Evolutionary conservation across 306 rosid species (phyloP), one percentile per base, ranked within the genome.

Genomic region (Parietaria judaica): DNA sequence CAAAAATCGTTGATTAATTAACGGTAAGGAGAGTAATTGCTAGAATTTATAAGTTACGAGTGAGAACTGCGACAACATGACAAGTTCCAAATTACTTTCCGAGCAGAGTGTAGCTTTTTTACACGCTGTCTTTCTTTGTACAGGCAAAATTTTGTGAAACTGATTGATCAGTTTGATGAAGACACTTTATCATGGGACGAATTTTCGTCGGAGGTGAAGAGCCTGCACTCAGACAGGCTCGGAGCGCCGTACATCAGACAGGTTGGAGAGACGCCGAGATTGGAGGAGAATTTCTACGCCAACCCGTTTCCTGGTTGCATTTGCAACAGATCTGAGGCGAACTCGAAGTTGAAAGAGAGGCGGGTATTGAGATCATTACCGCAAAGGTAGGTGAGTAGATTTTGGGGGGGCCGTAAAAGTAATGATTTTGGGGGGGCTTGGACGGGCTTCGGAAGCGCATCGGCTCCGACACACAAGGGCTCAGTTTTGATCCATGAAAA

Each of bases 271-370:
- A 71, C 80, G 4, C 95, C 97, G 1, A 86, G 95, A 70, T 65
- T 58, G 10, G 99, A 94, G 79, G 99, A 94, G 84, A 89, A 89
- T 45, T 94, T 94, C 75, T 89, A 69, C 12, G 97, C 99, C 13
- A 94, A 94, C 63, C 99, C 99, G 35, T 79, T 79, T 58, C 99
- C 97, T 5, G 99, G 94, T 65, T 94, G 99, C 47, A 68, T 94
- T 14, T 94, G 99, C 66, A 76, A 84, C 83, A 83, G 62, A 71
- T 55, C 86, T 49, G 86, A 83, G 61, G 66, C 72, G 36, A 72
- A 64, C 15, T 62, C 35, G 60, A 81, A 68, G 77, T 69, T 66
- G 37, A 70, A 69, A 5, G 63, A 65, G 14, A 75, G 86, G 71
- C 71, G 68, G n/a, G 66, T 50, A 39, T 23, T 52, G 6, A 69